These are phyloP conservation scores for Caryopteris hybrid DNA, from an alignment of 305 asterid species.

Conservation along the genomic window DNA sequence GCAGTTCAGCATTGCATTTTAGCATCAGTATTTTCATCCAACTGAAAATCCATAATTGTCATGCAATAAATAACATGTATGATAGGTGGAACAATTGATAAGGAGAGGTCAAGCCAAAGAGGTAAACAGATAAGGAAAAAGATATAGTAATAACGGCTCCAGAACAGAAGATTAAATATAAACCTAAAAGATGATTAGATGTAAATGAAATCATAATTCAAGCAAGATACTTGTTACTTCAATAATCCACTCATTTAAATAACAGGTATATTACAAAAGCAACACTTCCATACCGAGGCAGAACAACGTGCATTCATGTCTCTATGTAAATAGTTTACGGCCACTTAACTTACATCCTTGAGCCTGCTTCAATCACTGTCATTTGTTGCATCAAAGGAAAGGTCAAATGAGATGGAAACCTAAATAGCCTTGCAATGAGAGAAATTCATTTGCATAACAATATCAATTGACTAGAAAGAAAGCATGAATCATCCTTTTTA, in stretches of 20 bases:
- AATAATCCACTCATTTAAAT: neutral
- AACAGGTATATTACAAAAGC: neutral
- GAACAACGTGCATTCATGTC: constrained; percentile 3
- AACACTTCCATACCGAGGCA: constrained; percentile 8
- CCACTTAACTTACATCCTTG: neutral
- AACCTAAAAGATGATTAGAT: neutral
- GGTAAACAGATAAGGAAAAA: neutral
- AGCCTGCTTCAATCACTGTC: neutral
- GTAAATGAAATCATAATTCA: neutral
- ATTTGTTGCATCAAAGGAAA: constrained; percentile 7
- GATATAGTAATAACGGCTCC: too few species aligned
- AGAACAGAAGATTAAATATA: neutral
- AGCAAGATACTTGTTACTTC: neutral
- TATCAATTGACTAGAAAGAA: neutral
- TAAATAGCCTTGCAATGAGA: neutral
- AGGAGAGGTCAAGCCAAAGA: neutral
- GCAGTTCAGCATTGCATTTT: neutral
- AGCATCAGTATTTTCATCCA: neutral
- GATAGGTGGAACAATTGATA: neutral
- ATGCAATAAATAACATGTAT: neutral
- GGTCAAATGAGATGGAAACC: neutral
- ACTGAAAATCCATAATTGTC: neutral
- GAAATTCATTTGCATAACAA: neutral
- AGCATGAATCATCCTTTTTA: neutral
- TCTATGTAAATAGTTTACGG: neutral